A percentile compares a stretch with the other conserved stretches of the same genome.
Evolutionary conservation across 2,329 filamentous ascomycete genomes (phyloP).

Genomic region (Esteya vermicola): DNA sequence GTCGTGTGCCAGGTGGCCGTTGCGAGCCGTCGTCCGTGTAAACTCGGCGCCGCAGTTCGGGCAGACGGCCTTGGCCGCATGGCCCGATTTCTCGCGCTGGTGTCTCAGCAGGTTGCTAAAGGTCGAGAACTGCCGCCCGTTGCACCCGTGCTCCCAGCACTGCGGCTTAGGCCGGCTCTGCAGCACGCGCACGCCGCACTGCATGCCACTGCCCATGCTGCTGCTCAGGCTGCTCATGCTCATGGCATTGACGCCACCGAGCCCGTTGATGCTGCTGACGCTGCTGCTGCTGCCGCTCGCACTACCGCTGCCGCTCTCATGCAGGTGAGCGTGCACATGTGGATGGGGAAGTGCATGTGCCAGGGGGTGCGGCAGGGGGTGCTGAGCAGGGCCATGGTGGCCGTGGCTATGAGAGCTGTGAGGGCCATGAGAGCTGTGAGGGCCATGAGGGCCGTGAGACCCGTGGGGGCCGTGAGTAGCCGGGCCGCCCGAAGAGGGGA

Average conservation of each 20-base stretch:
- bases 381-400: not conserved
- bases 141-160: constrained; percentile 95
- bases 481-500: no score
- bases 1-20: constrained; percentile 73
- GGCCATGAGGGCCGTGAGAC: no score
- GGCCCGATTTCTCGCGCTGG: constrained; percentile 87
- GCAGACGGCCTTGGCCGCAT: constrained; percentile 76
- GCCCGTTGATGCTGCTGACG: not conserved
- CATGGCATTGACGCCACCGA: no score
- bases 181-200: constrained; percentile 47
- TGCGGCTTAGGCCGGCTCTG: constrained; percentile 80
- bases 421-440: no score
- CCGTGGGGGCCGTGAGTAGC: no score
- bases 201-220: constrained; percentile 6
- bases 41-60: constrained; percentile 89
- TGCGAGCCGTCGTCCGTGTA: constrained; percentile 74
- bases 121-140: constrained; percentile 87
- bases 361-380: not conserved
- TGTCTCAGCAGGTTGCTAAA: constrained; percentile 91
- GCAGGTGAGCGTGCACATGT: no score
- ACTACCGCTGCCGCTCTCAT: no score
- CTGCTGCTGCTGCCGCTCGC: not conserved
- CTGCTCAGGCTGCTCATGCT: no score
- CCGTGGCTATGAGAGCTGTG: no score
- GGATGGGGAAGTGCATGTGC: no score